Evolutionary conservation across 257 asterid genomes (phyloP), one percentile per base, ranked within the genome.

Genomic region (Dorcoceras hygrometricum): DNA sequence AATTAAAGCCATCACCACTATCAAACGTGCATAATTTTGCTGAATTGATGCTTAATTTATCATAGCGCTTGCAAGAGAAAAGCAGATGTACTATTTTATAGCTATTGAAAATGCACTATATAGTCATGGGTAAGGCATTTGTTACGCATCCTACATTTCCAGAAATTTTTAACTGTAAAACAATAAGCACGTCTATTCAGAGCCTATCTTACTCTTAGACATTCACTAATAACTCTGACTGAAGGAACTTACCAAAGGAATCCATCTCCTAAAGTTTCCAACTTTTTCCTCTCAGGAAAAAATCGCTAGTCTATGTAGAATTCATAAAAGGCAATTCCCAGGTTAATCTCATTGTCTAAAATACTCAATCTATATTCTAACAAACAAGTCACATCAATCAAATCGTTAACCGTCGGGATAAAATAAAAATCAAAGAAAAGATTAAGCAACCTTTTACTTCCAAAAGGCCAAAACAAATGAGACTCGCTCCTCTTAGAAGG

Each of bases 331-430:
- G 23, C 36, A 9, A 20, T 8, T 31, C 25, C 6, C 19, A 4
- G 51, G n/a, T 43, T 16, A 2, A 43, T 43, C 20, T 43, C 19
- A 3, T 43, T 12, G 20, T 0, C 51, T 43, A 0, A 43, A 43
- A 12, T 20, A 19, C 16, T 32, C 51, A n/a, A 23, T 20, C 36
- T 67, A 18, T n/a, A 23, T 23, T 31, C 53, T 19, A 56, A 28
- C 57, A 27, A 48, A 27, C 28, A 20, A 73, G 61, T 20, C 29
- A n/a, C 28, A 56, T 31, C 70, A 29, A 73, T 23, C 57, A 61
- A 39, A 19, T 50, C 5, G 18, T 43, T 22, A 68, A 27, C 51
- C 25, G 20, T 65, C 34, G 16, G 53, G 23, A 60, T 27, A 10
- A 39, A 22, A 34, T 7, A 19, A 59, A 59, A 34, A 19, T 4